phyloP scores from a whole-genome alignment of 1,284 basidiomycete species.

The Marasmius fiardii region DNA sequence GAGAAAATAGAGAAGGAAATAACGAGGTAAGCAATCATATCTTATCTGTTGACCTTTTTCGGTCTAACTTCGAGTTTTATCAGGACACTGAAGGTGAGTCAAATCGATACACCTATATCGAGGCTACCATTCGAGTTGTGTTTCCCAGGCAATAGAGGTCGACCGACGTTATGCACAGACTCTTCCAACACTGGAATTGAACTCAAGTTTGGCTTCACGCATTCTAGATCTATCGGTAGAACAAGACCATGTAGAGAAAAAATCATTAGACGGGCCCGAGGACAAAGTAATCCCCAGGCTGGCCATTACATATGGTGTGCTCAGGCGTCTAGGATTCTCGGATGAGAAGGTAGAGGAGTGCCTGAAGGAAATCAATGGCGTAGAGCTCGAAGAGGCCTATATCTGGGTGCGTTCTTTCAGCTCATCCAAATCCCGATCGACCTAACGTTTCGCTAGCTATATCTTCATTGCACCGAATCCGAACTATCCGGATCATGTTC shows the following conservation, averaged over 20 bases:
- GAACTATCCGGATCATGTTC: conserved; percentile 31
- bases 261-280: conserved; percentile 46
- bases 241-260: conserved; percentile 31
- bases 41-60: conserved; percentile 10
- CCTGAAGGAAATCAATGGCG: conserved; percentile 54
- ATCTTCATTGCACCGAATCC: conserved; percentile 62
- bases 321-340: conserved; percentile 83
- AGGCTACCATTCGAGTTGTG: not conserved
- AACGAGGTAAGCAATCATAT: conserved; percentile 58
- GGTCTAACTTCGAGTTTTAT: conserved; percentile 2
- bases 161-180: conserved; percentile 77
- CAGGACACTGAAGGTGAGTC: conserved; percentile 43
- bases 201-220: conserved; percentile 54
- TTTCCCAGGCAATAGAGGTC: conserved; percentile 70
- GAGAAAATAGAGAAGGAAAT: conserved; percentile 92
- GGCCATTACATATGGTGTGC: conserved; percentile 77
- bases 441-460: conserved; percentile 49
- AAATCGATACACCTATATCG: not conserved
- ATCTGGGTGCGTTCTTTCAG: conserved; percentile 73
- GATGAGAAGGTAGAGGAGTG: conserved; percentile 72
- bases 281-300: conserved; percentile 76
- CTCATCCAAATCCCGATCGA: conserved; percentile 5
- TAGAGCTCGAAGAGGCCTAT: conserved; percentile 88
- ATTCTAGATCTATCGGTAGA: conserved; percentile 53
- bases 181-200: conserved; percentile 65